A percentile compares a stretch with the other conserved stretches of the same genome.
Evolutionary conservation across 2,329 filamentous ascomycete genomes (phyloP).

Genomic region (Neopestalotiopsis sp.): DNA sequence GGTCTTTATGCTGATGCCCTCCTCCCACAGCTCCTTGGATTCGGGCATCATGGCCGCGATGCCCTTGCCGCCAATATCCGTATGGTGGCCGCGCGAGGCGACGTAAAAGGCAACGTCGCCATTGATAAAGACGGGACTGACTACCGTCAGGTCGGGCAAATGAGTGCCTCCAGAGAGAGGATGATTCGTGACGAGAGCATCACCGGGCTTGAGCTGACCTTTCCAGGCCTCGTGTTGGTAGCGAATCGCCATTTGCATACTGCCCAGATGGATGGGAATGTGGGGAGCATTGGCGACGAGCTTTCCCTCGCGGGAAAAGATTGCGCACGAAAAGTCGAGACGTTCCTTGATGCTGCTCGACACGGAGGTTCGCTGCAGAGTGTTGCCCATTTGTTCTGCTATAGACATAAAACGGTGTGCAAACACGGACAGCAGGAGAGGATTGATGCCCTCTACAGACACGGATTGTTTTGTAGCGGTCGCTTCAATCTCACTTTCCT

Average conservation of each 20-base stretch:
- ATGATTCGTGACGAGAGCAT: slow-evolving; percentile 76
- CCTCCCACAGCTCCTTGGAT: slow-evolving; percentile 46
- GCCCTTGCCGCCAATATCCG: slow-evolving; percentile 50
- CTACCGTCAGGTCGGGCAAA: slow-evolving; percentile 27
- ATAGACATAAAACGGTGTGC: slow-evolving; percentile 84
- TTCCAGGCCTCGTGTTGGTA: slow-evolving; percentile 72
- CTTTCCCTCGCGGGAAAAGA: slow-evolving; percentile 76
- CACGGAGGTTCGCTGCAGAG: slow-evolving; percentile 77
- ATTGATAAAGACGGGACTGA: slow-evolving; percentile 26
- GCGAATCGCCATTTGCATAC: slow-evolving; percentile 76
- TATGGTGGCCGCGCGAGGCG: slow-evolving; percentile 26
- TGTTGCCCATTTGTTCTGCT: slow-evolving; percentile 81
- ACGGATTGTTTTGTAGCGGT: slow-evolving; percentile 49
- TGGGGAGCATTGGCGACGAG: slow-evolving; percentile 78
- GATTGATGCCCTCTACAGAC: slow-evolving; percentile 54
- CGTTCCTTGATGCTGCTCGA: slow-evolving; percentile 82
- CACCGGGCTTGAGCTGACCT: slow-evolving; percentile 73
- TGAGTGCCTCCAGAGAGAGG: slow-evolving; percentile 28
- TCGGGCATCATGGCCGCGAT: slow-evolving; percentile 49
- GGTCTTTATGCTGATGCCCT: slow-evolving; percentile 45
- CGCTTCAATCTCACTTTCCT: slow-evolving; percentile 26
- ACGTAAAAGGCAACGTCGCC: slow-evolving; percentile 26
- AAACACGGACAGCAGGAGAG: slow-evolving; percentile 78
- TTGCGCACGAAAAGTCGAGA: slow-evolving; percentile 79
- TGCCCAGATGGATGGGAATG: slow-evolving; percentile 76